These are phyloP conservation scores for Naganishia vaughanmartiniae DNA, from an alignment of 768 basidiomycete genomes.

Conservation along the genomic window DNA sequence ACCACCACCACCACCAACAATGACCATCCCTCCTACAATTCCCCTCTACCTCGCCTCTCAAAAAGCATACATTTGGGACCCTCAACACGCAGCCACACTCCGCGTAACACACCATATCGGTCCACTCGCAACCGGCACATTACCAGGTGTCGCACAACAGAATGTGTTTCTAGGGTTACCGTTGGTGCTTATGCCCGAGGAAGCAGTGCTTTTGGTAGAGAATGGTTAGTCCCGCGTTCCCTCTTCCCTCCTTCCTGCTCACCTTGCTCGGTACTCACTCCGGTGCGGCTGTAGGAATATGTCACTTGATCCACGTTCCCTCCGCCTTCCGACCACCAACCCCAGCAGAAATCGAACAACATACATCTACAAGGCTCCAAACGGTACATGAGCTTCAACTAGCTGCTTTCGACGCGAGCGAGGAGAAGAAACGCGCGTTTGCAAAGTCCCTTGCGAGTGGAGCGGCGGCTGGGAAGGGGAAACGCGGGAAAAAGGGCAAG, in stretches of 20 bases:
- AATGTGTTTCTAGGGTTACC: constrained; percentile 96
- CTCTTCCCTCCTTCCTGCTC: not conserved
- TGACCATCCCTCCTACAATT: not conserved
- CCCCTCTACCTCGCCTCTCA: constrained; percentile 29
- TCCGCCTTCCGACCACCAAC: constrained; percentile 58
- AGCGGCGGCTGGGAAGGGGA: constrained; percentile 61
- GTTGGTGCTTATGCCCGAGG: constrained; percentile 81
- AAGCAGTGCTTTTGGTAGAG: constrained; percentile 79
- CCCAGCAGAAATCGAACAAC: constrained; percentile 39
- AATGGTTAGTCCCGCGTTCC: constrained; percentile 59
- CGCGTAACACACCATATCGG: constrained; percentile 78
- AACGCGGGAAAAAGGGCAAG: constrained; percentile 36
- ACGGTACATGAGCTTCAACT: constrained; percentile 57
- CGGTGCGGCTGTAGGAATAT: constrained; percentile 59
- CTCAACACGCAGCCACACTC: constrained; percentile 64
- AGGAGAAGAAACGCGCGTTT: constrained; percentile 49
- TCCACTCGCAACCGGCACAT: constrained; percentile 80
- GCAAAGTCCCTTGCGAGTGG: constrained; percentile 50
- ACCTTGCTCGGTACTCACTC: too few relatives aligned
- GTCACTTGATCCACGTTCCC: constrained; percentile 70
- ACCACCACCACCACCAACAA: too few relatives aligned
- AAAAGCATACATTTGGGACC: constrained; percentile 33
- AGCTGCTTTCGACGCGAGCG: constrained; percentile 58
- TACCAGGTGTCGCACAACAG: constrained; percentile 92
- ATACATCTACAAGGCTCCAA: constrained; percentile 36